A percentile compares a stretch with the other conserved stretches of the same genome.
Conservation (phyloP, 331 rosid genomes). For the Acacia concinna region DNA sequence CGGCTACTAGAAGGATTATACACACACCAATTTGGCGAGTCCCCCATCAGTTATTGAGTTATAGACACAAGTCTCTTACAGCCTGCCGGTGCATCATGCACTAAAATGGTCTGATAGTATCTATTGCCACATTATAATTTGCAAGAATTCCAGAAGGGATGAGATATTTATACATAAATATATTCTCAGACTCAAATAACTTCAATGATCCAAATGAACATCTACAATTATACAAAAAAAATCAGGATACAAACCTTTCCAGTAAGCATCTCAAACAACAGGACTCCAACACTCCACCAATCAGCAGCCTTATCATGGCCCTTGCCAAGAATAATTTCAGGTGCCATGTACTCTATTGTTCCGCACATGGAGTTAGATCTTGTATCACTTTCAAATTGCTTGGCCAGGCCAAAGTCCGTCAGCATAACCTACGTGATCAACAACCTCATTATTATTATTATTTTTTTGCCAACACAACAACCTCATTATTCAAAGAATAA, state of each 20-base stretch:
- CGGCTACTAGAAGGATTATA: too few species aligned
- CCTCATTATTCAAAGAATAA: conserved; percentile 21
- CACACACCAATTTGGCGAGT: too few species aligned
- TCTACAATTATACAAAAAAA: conserved; percentile 19
- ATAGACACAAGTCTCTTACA: too few species aligned
- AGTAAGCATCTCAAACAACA: conserved; percentile 92
- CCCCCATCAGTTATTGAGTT: too few species aligned
- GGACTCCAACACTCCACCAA: conserved; percentile 98
- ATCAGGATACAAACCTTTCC: conserved; percentile 69
- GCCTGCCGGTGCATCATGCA: too few species aligned
- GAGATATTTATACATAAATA: too few species aligned
- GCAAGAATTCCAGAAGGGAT: background rate
- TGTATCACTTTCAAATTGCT: conserved; percentile 72
- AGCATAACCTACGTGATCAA: conserved; percentile 66
- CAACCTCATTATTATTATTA: conserved; percentile 33
- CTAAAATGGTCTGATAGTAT: background rate
- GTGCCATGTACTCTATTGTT: conserved; percentile 92
- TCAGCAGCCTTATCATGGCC: conserved; percentile 98
- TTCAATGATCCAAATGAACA: conserved; percentile 14
- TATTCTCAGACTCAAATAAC: background rate
- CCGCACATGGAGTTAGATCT: conserved; percentile 95
- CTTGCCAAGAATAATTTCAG: conserved; percentile 94
- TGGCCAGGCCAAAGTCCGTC: conserved; percentile 96
- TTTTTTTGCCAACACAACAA: too few species aligned
- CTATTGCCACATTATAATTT: background rate